Percentiles rank a stretch among this genome's conserved stretches.
Conservation (phyloP, 306 rosid genomes). For the Ochetophila trinervis region DNA sequence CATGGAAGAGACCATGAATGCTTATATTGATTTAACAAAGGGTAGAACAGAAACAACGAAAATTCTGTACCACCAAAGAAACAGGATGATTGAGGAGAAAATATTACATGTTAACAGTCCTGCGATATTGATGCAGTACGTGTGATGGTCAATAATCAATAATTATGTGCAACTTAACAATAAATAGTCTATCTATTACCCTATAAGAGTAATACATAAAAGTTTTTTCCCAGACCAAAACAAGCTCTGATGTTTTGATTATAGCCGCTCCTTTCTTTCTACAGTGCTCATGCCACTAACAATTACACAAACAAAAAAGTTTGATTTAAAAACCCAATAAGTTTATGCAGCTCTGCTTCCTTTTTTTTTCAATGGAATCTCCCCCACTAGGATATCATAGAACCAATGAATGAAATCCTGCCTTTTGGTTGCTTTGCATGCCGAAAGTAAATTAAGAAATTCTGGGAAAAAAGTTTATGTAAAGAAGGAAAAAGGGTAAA, state of each 20-base stretch:
- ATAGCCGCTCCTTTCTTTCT: background rate
- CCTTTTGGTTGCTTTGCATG: slow-evolving; percentile 13
- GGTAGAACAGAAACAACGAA: too few species aligned
- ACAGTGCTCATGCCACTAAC: slow-evolving; percentile 28
- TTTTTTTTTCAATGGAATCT: slow-evolving; percentile 32
- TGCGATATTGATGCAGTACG: too few species aligned
- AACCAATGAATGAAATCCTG: slow-evolving; percentile 24
- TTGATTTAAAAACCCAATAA: slow-evolving; percentile 13
- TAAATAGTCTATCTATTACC: too few species aligned
- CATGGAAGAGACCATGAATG: too few species aligned
- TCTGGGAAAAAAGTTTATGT: background rate
- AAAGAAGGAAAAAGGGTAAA: background rate
- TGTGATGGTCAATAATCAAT: too few species aligned
- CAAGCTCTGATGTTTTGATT: slow-evolving; percentile 5
- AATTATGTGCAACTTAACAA: too few species aligned
- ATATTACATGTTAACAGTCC: too few species aligned
- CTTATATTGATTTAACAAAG: too few species aligned
- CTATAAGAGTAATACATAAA: background rate
- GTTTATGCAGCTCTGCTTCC: slow-evolving; percentile 22
- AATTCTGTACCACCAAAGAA: too few species aligned
- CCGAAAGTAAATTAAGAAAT: slow-evolving; percentile 34
- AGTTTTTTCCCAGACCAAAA: background rate
- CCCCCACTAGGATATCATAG: slow-evolving; percentile 16
- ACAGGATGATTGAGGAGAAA: too few species aligned
- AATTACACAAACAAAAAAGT: slow-evolving; percentile 10